Percentiles rank a stretch among this genome's conserved stretches.
These are phyloP conservation scores for Cladophialophora exuberans DNA, from an alignment of 2,329 filamentous ascomycete species.

Conservation along the genomic window DNA sequence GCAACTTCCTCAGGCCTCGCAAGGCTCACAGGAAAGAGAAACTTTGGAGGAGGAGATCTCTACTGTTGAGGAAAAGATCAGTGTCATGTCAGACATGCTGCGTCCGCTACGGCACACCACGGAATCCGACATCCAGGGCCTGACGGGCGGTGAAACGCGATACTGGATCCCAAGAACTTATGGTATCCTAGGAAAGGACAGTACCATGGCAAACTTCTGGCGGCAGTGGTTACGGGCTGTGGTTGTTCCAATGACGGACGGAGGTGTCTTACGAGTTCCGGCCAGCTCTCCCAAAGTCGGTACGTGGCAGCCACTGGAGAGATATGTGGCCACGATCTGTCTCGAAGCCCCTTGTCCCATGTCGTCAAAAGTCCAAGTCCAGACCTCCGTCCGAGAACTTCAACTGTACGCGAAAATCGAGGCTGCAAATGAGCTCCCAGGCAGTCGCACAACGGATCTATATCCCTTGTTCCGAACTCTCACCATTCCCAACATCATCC, in stretches of 20 bases:
- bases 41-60: slow-evolving; percentile 91
- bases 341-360: slow-evolving; percentile 91
- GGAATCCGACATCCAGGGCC: slow-evolving; percentile 93
- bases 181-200: slow-evolving; percentile 85
- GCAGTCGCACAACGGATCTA: slow-evolving; percentile 86
- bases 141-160: slow-evolving; percentile 92
- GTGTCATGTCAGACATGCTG: slow-evolving; percentile 93
- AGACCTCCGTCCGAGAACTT: slow-evolving; percentile 85
- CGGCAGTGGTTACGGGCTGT: slow-evolving; percentile 97
- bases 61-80: slow-evolving; percentile 94
- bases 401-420: slow-evolving; percentile 92
- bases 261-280: slow-evolving; percentile 78
- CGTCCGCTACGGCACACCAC: slow-evolving; percentile 90
- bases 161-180: slow-evolving; percentile 95
- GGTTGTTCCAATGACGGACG: slow-evolving; percentile 93
- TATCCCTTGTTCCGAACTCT: slow-evolving; percentile 90
- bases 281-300: slow-evolving; percentile 87
- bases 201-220: slow-evolving; percentile 86
- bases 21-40: slow-evolving; percentile 80
- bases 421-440: slow-evolving; percentile 88
- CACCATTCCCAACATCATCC: slow-evolving; percentile 88
- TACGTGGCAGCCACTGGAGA: slow-evolving; percentile 93
- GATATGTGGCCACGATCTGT: slow-evolving; percentile 96
- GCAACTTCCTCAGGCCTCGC: slow-evolving; percentile 76
- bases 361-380: slow-evolving; percentile 92